Evolutionary conservation across 2,329 filamentous ascomycete species (phyloP), one percentile per base, ranked within the genome.

Genomic region (Botrytis porri): DNA sequence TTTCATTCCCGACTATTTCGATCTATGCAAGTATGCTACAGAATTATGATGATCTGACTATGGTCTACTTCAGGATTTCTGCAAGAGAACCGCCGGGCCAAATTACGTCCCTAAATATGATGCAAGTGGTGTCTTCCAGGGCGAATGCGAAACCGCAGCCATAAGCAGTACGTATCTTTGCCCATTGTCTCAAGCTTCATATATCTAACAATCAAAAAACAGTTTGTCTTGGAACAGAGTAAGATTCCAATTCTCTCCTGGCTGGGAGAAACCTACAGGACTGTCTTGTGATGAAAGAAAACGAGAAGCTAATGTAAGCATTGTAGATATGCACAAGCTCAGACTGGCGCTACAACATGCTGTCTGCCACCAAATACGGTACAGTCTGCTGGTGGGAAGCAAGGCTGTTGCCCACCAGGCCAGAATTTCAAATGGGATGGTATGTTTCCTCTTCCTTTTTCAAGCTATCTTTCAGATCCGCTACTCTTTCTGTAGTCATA

Each of bases 141-240:
- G 65, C 7, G 1, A 69, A 32, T 69, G 65, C 10, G 48, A 41
- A n/a, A 57, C 48, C 1, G 48, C 48, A 57, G 65, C 65, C 32
- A 18, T 69, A 69, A 32, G 35, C n/a, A 43, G 65, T 69, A 32
- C 1, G 65, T 43, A n/a, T 25, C 22, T 18, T 20, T 10, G 29
- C 20, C 35, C 12, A 25, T 16, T 12, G 16, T 32, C 65, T 32
- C 6, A 8, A 20, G 16, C 22, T 12, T 32, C 14, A 18, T 16
- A 14, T 16, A 25, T 32, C 65, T 69, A 69, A 69, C 37, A 25
- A 10, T 25, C 32, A 6, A 32, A 57, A 69, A 16, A 32, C 12
- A 57, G 65, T 69, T 29, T 69, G 65, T 41, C 65, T 69, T 57
- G 65, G 65, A 32, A 69, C 65, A 20, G 65, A 69, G 65, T 69